A percentile compares a stretch with the other conserved stretches of the same genome.
Conservation (phyloP, 805 yeast species). For the Metschnikowia bowlesiae region DNA sequence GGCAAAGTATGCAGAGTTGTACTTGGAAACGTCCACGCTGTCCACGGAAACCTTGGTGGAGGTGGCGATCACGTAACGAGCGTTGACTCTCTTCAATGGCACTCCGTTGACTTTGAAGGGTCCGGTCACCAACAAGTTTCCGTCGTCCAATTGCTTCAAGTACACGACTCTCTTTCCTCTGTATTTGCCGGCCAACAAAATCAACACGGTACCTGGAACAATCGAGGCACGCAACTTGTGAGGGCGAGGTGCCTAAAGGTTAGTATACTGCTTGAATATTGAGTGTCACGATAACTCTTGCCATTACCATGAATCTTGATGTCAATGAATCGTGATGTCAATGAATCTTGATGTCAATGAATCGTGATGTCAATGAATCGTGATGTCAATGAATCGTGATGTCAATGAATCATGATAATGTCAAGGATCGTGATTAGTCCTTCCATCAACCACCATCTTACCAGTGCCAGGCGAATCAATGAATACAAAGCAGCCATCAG, state of each 20-base stretch:
- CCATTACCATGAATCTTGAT: no score
- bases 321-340: no score
- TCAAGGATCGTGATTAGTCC: no score
- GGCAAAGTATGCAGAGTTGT: constrained; percentile 92
- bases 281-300: no score
- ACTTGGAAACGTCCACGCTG: constrained; percentile 82
- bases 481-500: no score
- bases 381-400: no score
- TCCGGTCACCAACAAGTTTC: constrained; percentile 95
- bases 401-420: no score
- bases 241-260: constrained; percentile 54
- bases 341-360: no score
- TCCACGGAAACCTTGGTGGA: constrained; percentile 84
- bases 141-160: constrained; percentile 95
- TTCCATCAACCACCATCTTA: no score
- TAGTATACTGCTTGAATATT: background rate
- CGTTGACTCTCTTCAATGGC: constrained; percentile 98
- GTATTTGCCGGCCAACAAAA: constrained; percentile 98
- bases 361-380: no score
- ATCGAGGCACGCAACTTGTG: constrained; percentile 93
- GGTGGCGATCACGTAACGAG: constrained; percentile 98
- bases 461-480: no score
- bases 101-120: constrained; percentile 99
- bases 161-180: constrained; percentile 99
- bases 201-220: constrained; percentile 97